These are phyloP conservation scores for Calycina marina DNA, from an alignment of 2,329 filamentous ascomycete genomes.

Conservation along the genomic window DNA sequence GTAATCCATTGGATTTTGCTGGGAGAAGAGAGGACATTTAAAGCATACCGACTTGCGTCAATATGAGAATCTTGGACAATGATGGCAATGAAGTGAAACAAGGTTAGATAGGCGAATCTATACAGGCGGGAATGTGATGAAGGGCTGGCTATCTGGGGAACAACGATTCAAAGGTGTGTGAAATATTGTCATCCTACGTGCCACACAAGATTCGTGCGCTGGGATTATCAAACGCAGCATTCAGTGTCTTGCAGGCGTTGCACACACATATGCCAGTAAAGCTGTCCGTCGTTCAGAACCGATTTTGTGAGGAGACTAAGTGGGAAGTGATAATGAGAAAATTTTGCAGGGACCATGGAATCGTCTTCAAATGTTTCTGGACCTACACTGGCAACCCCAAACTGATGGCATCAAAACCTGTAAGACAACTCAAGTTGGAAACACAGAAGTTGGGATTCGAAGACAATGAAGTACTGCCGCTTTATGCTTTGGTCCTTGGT, in stretches of 20 bases:
- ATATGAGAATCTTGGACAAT: no score
- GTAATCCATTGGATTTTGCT: no score
- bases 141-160: no score
- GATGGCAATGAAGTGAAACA: no score
- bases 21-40: no score
- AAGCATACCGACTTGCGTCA: no score
- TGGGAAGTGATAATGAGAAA: slow-evolving; percentile 47
- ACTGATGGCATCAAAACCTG: slow-evolving; percentile 31
- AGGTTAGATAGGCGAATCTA: no score
- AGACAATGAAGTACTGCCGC: slow-evolving; percentile 32
- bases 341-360: slow-evolving; percentile 35
- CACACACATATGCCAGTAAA: slow-evolving; percentile 31
- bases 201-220: slow-evolving; percentile 48
- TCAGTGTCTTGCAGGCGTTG: slow-evolving; percentile 39
- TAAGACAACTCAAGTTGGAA: slow-evolving; percentile 32
- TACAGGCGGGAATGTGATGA: no score
- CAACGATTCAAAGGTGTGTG: slow-evolving; percentile 60
- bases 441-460: slow-evolving; percentile 25
- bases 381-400: slow-evolving; percentile 43
- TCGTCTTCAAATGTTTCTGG: slow-evolving; percentile 47
- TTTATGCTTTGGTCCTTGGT: slow-evolving; percentile 41
- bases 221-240: slow-evolving; percentile 63
- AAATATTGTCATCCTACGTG: slow-evolving; percentile 49
- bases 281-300: slow-evolving; percentile 59
- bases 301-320: slow-evolving; percentile 45